Evolutionary conservation across 306 rosid species (phyloP).

Genomic region (Vigna trinervia): DNA sequence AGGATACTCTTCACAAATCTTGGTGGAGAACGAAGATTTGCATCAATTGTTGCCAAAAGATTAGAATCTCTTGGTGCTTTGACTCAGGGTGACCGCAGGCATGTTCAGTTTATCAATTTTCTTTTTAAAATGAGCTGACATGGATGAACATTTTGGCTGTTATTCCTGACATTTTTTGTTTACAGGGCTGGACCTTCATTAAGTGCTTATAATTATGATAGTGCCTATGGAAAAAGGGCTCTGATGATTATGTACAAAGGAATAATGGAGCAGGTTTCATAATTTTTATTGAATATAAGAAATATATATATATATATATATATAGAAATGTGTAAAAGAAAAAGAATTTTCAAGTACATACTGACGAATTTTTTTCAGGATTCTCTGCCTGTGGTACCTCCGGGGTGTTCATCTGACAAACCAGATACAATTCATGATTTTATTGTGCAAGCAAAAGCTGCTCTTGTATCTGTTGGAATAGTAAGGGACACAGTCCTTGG

Average conservation of each 20-base stretch:
- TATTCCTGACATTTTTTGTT: constrained; percentile 48
- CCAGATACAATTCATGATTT: constrained; percentile 81
- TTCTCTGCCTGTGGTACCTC: constrained; percentile 87
- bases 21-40: constrained; percentile 98
- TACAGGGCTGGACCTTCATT: constrained; percentile 94
- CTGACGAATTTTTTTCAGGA: constrained; percentile 68
- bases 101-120: constrained; percentile 49
- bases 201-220: constrained; percentile 93
- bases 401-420: constrained; percentile 83
- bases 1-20: constrained; percentile 95
- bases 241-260: constrained; percentile 88
- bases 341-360: constrained; percentile 34
- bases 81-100: constrained; percentile 99
- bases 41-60: constrained; percentile 99
- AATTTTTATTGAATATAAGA: constrained; percentile 38
- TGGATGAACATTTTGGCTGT: constrained; percentile 37
- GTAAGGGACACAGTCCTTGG: constrained; percentile 76
- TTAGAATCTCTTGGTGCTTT: constrained; percentile 96
- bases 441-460: constrained; percentile 79
- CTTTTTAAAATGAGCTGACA: constrained; percentile 29
- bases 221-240: constrained; percentile 93
- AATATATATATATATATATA: constrained; percentile 17
- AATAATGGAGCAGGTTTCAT: constrained; percentile 90
- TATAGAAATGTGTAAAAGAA: constrained; percentile 30
- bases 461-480: constrained; percentile 93